Evolutionary conservation across 345 rosid species (phyloP), one percentile per base, ranked within the genome.

Genomic region (Murraya koenigii): DNA sequence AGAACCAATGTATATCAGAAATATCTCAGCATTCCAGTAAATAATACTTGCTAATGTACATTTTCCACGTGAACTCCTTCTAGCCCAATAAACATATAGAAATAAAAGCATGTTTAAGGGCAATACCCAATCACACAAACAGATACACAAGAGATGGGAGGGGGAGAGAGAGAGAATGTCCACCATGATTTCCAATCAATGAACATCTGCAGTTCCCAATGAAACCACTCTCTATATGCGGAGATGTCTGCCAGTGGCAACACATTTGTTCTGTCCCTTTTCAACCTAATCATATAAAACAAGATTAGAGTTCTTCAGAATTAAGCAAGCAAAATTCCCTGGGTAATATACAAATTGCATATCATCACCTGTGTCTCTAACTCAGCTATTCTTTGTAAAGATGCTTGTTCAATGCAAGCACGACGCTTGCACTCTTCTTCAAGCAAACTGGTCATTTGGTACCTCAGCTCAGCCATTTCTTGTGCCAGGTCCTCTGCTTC

Each of bases 391-490:
- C 97, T 90, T 75, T 89, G 97, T 70, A 92, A 81, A 55, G 98
- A 90, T 71, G 88, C 96, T 76, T 92, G 91, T 78, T 95, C 96
- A 80, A 92, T 85, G 82, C 85, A 83, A 72, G 92, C 91, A 35
- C 98, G 96, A 39, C 97, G 93, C 69, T 87, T 95, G 78, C 91
- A 79, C 83, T 95, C 99, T 81, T 93, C 98, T 58, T 95, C 97
- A n/a, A 95, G 89, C 84, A 95, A 86, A 80, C 88, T 56, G 64
- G 93, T 91, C 89, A 93, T 90, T 81, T 92, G 88, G 72, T 95
- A 92, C 86, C 98, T 90, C 74, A 95, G 82, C 79, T 95, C 98
- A 39, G 98, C 98, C 98, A 93, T 95, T 88, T 93, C 98, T 85
- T 95, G 98, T 26, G 95, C 89, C 63, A 95, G 87, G 79, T 95